These are phyloP conservation scores for Daphne laureola DNA, from an alignment of 441 rosid species.

Conservation along the genomic window DNA sequence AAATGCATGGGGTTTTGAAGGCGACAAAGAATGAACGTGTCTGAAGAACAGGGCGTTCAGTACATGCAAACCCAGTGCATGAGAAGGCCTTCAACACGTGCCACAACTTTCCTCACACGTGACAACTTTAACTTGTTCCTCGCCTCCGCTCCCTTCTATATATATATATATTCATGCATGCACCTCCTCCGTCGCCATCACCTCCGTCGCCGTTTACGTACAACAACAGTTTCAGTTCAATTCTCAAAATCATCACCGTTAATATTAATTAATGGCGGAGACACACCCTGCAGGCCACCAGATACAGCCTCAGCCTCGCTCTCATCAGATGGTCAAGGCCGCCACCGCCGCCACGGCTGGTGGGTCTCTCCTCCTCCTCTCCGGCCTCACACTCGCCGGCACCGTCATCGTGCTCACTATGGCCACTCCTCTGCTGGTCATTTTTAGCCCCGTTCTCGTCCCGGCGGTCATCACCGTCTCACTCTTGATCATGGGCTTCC, in stretches of 20 bases:
- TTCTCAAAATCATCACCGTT: too few relatives aligned
- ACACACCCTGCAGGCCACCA: constrained; percentile 5
- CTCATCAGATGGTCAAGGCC: constrained; percentile 63
- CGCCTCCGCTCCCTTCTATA: constrained; percentile 7
- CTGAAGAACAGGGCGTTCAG: constrained; percentile 17
- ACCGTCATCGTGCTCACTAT: constrained; percentile 69
- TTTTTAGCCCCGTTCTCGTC: constrained; percentile 77
- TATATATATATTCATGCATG: constrained; percentile 21
- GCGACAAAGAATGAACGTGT: constrained; percentile 38
- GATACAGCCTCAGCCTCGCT: constrained; percentile 21
- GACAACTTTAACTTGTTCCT: constrained; percentile 11
- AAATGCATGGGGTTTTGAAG: constrained; percentile 1
- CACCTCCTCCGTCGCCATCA: constrained; percentile 1
- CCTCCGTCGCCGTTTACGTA: not conserved
- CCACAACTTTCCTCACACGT: constrained; percentile 22
- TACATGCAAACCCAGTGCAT: constrained; percentile 64
- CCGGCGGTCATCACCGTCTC: constrained; percentile 55
- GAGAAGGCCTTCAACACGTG: constrained; percentile 52
- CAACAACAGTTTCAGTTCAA: too few relatives aligned
- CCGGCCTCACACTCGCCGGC: constrained; percentile 58
- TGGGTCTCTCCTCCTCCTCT: constrained; percentile 63
- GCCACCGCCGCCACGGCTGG: constrained; percentile 73
- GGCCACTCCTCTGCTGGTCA: constrained; percentile 72
- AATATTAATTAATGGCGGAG: constrained; percentile 4
- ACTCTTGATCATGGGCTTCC: constrained; percentile 49